Evolutionary conservation across 225 moss, liverwort and hornwort genomes (phyloP).

Genomic region (Straminergon stramineum): DNA sequence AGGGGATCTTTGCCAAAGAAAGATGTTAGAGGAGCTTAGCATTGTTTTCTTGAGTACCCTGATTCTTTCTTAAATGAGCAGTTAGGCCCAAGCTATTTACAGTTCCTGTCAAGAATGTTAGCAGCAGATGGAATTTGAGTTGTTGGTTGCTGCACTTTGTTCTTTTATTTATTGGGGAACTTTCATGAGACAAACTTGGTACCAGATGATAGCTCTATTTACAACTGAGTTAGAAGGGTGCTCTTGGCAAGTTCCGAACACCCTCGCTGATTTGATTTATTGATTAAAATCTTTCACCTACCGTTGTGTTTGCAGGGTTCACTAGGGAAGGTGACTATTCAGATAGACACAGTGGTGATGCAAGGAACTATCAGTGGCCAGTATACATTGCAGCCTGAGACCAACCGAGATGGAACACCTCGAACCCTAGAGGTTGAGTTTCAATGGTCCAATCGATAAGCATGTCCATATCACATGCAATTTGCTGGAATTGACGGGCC

Average conservation of each 20-base stretch:
- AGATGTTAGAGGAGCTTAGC: neutral
- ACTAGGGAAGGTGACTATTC: slow-evolving; percentile 92
- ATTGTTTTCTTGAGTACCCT: neutral
- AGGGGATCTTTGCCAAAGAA: neutral
- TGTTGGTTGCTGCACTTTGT: neutral
- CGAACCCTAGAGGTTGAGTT: slow-evolving; percentile 95
- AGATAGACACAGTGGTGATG: slow-evolving; percentile 91
- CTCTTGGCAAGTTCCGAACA: neutral
- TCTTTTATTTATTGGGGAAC: neutral
- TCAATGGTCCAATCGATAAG: slow-evolving; percentile 97
- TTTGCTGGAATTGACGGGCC: neutral
- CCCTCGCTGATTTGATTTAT: neutral
- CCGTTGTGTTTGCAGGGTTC: slow-evolving; percentile 51
- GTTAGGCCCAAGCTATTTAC: neutral
- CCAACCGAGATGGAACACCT: slow-evolving; percentile 87
- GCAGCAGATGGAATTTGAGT: neutral
- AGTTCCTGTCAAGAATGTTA: neutral
- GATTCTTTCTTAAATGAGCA: neutral
- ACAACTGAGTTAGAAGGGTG: neutral
- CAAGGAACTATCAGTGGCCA: slow-evolving; percentile 75
- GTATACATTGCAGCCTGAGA: slow-evolving; percentile 85
- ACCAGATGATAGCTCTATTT: neutral
- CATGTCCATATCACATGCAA: neutral
- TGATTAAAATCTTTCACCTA: neutral
- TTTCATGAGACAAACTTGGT: neutral